Base-by-base conservation (phyloP, 1,284 basidiomycete genomes). In the Cryptococcus sp. region DNA sequence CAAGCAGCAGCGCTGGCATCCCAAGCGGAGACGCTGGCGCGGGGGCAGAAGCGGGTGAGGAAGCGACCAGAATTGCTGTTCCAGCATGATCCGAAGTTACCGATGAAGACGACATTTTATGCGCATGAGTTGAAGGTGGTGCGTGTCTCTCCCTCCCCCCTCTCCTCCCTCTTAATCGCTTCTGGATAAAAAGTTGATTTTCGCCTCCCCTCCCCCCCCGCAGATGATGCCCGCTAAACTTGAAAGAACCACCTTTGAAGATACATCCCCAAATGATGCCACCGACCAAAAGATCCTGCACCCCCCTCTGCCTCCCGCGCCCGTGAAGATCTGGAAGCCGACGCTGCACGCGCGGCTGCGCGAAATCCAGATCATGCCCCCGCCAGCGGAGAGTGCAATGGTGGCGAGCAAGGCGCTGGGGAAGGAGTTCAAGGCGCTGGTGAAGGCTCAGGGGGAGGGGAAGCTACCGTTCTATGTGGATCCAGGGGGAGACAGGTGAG, bases 171-270 rank as follows among this genome's bases (percentile, higher is more conserved):
- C n/a, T n/a, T n/a, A n/a, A n/a, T n/a, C n/a, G 9, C 1, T 6
- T 4, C 16, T 37, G 18, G n/a, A 9, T 18, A 18, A n/a, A 40
- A 2, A 35, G n/a, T 23, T 42, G 36, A 43, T 37, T 11, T 20
- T 49, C 15, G 20, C 28, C 39, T 15, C n/a, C n/a, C n/a, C n/a
- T n/a, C 20, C 1, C 20, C 12, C 23, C 28, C 4, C 28, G 28
- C 44, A 67, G 65, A 45, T 43, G 20, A 62, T 67, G 60, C 66
- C 66, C 1, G 56, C 62, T n/a, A 65, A 62, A 37, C 53, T 65
- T 23, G 37, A n/a, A 2, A 46, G 36, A 11, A 48, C 28, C 2
- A 50, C 23, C 13, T 63, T 48, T 42, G 28, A 57, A 40, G 67
- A 66, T 42, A 51, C 42, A 6, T 57, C 63, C 6, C 54, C 56